Base-by-base conservation (phyloP, 805 yeast genomes). In the Saccharomycopsis fibuligera region DNA sequence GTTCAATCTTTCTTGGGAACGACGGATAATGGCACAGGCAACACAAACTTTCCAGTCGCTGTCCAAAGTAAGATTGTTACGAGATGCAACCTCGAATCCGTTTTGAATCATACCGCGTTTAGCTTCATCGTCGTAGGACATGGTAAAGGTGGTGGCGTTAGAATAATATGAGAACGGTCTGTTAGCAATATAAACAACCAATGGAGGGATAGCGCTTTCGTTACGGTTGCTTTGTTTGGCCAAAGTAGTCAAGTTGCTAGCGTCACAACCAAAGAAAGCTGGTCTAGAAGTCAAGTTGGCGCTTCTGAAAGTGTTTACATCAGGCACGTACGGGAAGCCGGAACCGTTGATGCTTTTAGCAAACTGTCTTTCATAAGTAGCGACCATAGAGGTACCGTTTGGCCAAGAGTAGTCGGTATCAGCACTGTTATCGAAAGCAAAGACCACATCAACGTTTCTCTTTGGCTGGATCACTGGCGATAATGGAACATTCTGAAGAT, bases 251-350 rank as follows among this genome's bases (percentile, higher is more conserved):
- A 51, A 35, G 46, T 51, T 51, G n/a, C n/a, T 56, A 3, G 86
- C 73, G 60, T 84, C 75, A 65, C 96, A 87, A 30, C 96, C 96
- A 62, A 88, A 88, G 68, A 88, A 87, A 0, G 83, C 72, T 45
- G 96, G 95, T 52, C 67, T 74, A 8, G 81, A 69, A 14, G 86
- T 81, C 54, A 86, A 69, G 50, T 83, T 84, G 55, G 68, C 57
- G 51, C 74, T 72, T 23, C 76, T 59, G 62, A 86, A 83, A 0
- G 89, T 74, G 39, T 72, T 65, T 24, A 62, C 67, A 61, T 79
- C 90, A 10, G 96, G 96, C 47, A 87, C 90, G 56, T 83, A 77
- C 8, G 96, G 95, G 73, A 84, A 85, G 2, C 80, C 69, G 21
- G 86, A 74, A 44, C 78, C 76, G 54, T 74, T 70, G 25, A 81